These are phyloP conservation scores for Xylogone sp. DNA, from an alignment of 2,329 filamentous ascomycete species.

Conservation along the genomic window DNA sequence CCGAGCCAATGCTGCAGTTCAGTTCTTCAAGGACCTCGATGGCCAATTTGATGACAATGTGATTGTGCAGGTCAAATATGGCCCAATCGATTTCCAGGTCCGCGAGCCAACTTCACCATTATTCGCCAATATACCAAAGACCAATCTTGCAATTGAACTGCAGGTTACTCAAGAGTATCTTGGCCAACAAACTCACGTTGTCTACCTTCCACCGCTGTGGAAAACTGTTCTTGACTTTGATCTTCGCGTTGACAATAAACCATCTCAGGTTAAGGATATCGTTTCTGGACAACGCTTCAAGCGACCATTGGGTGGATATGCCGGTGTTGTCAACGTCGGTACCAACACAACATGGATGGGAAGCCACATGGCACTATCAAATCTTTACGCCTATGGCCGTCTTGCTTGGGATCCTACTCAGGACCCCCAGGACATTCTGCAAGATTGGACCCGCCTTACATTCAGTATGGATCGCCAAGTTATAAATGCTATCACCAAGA, in stretches of 20 bases:
- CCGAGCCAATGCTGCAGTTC: slow-evolving; percentile 65
- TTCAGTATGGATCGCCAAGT: slow-evolving; percentile 54
- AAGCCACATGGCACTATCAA: slow-evolving; percentile 66
- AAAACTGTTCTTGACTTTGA: slow-evolving; percentile 66
- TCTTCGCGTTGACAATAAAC: slow-evolving; percentile 53
- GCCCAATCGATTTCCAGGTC: slow-evolving; percentile 71
- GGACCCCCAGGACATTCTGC: slow-evolving; percentile 46
- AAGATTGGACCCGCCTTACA: slow-evolving; percentile 66
- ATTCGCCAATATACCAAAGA: slow-evolving; percentile 48
- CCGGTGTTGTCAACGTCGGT: slow-evolving; percentile 65
- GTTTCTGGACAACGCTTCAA: slow-evolving; percentile 57
- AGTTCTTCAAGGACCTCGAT: slow-evolving; percentile 63
- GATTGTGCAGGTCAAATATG: slow-evolving; percentile 70
- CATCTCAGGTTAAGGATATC: slow-evolving; percentile 56
- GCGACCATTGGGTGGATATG: slow-evolving; percentile 55
- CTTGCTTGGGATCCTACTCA: slow-evolving; percentile 60
- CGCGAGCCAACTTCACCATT: slow-evolving; percentile 64
- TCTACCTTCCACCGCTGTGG: slow-evolving; percentile 67
- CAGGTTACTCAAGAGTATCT: slow-evolving; percentile 68
- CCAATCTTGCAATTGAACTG: slow-evolving; percentile 55
- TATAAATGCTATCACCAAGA: slow-evolving; percentile 54
- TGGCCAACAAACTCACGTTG: slow-evolving; percentile 65
- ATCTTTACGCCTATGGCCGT: slow-evolving; percentile 66
- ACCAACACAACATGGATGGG: slow-evolving; percentile 65
- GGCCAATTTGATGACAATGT: slow-evolving; percentile 67